phyloP scores from a whole-genome alignment of 768 basidiomycete genomes.

The Tulasnella calospora region DNA sequence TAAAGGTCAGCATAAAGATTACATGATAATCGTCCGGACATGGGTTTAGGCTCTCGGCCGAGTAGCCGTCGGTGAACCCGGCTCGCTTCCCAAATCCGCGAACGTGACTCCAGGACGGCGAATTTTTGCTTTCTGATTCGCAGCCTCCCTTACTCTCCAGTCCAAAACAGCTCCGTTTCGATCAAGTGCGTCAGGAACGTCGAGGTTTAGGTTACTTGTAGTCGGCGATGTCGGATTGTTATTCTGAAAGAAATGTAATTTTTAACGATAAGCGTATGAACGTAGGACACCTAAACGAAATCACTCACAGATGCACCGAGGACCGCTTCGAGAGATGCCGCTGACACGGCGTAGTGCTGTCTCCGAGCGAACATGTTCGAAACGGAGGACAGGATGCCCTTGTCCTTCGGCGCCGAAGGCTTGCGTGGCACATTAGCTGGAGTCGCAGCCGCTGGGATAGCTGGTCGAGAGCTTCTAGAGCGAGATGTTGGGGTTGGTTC shows the following conservation, averaged over 20 bases:
- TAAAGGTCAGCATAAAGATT: neutral
- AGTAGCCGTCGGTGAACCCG: conserved; percentile 16
- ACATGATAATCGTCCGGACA: neutral
- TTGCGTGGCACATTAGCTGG: neutral
- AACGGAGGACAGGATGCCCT: conserved; percentile 17
- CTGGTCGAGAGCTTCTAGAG: neutral
- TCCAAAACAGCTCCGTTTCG: neutral
- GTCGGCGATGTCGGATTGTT: conserved; percentile 10
- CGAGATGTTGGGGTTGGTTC: neutral
- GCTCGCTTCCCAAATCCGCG: conserved; percentile 18
- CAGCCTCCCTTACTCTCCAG: conserved; percentile 17
- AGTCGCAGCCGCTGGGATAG: neutral
- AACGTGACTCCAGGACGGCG: conserved; percentile 19
- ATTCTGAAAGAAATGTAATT: neutral
- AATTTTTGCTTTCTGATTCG: neutral
- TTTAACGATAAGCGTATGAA: neutral
- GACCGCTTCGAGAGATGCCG: conserved; percentile 23
- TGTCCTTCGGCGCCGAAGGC: neutral
- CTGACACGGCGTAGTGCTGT: conserved; percentile 13
- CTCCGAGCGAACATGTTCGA: neutral
- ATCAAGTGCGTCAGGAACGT: conserved; percentile 2
- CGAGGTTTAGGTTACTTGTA: conserved; percentile 9
- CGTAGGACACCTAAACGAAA: neutral
- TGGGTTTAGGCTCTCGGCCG: conserved; percentile 1
- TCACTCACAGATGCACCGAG: conserved; percentile 20